phyloP scores from a whole-genome alignment of 75 land plant genomes.

The Pseudotsuga menziesii region DNA sequence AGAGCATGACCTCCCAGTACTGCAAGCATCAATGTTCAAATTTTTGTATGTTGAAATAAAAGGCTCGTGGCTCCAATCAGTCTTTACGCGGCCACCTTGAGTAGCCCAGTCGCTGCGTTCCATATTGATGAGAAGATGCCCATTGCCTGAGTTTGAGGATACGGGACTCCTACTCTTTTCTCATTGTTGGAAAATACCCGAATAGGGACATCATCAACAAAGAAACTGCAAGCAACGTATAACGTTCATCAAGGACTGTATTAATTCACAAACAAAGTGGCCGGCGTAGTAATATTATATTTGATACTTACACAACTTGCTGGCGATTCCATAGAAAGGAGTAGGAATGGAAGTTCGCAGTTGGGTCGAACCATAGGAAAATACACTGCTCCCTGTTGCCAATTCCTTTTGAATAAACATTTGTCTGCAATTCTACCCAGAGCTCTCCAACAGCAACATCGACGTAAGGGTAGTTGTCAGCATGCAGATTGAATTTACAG shows the following conservation, averaged over 20 bases:
- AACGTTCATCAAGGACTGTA: too few species aligned
- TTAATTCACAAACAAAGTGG: too few species aligned
- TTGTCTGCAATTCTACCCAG: too few species aligned
- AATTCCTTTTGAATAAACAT: conserved; percentile 35
- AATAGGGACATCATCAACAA: conserved; percentile 16
- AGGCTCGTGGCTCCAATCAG: conserved; percentile 63
- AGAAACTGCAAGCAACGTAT: too few species aligned
- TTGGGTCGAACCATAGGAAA: conserved; percentile 47
- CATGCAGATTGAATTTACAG: too few species aligned
- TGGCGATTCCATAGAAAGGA: conserved; percentile 32
- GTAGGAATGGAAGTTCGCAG: conserved; percentile 34
- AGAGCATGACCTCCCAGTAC: conserved; percentile 13
- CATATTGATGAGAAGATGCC: conserved; percentile 30
- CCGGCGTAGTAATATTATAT: too few species aligned
- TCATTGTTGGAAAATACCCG: conserved; percentile 33
- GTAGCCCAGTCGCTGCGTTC: conserved; percentile 88
- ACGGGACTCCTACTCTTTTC: conserved; percentile 28
- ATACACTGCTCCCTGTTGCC: conserved; percentile 45
- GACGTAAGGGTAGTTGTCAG: too few species aligned
- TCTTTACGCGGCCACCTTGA: conserved; percentile 63
- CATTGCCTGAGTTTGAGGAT: conserved; percentile 25
- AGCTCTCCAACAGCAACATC: too few species aligned
- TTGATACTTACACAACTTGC: conserved; percentile 14
- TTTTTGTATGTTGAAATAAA: conserved; percentile 57
- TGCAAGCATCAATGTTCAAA: conserved; percentile 51